Base-by-base conservation (phyloP, 2,329 filamentous ascomycete species). In the Verticillium longisporum region DNA sequence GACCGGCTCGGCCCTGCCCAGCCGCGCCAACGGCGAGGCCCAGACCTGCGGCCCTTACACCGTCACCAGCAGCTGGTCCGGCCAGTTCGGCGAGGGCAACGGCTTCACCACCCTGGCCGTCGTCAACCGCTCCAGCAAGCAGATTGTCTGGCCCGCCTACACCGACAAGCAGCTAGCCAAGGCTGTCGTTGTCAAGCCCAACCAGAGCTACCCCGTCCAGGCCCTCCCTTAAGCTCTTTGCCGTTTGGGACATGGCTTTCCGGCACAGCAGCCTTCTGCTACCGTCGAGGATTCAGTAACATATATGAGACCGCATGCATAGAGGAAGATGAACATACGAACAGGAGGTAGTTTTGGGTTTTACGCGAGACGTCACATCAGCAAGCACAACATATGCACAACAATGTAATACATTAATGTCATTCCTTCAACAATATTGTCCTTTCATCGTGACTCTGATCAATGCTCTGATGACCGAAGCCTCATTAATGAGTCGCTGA, bases 51-150 rank as follows among this genome's bases (percentile, higher is more conserved):
- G 81, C 45, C 68, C 67, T 61, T 85, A 76, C 75, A 80, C 75
- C 64, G 66, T 85, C 68, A 80, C 79, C 58, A 78, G 78, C 2
- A 79, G 80, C 73, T 85, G 82, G 82, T 81, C 77, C 69, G 81
- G 76, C 68, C 77, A 83, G 67, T 85, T 85, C 65, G 83, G 82
- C 57, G 61, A 71, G 13, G 78, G 70, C 63, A 73, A 79, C 32
- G 83, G 80, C 65, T 85, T 84, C 75, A 84, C 82, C 31, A 83
- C 79, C 26, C 71, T 85, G 33, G 74, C 78, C 21, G 78, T 85
- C 59, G 75, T 78, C 56, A 73, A 83, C 71, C 71, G 74, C 64
- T 64, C 65, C 58, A 69, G 74, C 66, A 71, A 71, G 56, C 72
- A 76, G 63, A 84, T 85, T 61, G 69, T 77, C 63, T 85, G 74